Evolutionary conservation across 169 alveolate species (phyloP).

Genomic region (Neospora caninum): DNA sequence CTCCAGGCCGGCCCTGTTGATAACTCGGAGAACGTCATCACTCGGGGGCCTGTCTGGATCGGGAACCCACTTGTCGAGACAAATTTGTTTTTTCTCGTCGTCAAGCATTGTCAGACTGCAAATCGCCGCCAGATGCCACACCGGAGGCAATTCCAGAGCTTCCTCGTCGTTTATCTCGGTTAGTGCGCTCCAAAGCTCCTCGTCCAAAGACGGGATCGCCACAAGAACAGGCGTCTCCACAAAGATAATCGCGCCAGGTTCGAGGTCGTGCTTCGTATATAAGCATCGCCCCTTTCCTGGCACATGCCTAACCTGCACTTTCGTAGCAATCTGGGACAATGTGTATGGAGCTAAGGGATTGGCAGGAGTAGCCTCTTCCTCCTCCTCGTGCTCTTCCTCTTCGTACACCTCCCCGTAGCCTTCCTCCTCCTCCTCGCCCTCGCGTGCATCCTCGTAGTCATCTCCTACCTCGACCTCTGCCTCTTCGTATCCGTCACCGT

Average conservation of each 20-base stretch:
- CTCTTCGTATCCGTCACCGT: slow-evolving; percentile 57
- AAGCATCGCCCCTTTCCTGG: slow-evolving; percentile 69
- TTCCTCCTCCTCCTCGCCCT: slow-evolving; percentile 6
- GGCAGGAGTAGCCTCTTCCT: slow-evolving; percentile 21
- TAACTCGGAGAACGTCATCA: slow-evolving; percentile 59
- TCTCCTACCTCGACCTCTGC: slow-evolving; percentile 17
- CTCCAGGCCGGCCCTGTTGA: background rate
- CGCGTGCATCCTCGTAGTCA: background rate
- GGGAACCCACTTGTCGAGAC: slow-evolving; percentile 79
- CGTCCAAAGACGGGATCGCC: slow-evolving; percentile 54
- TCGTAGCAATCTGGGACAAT: slow-evolving; percentile 47
- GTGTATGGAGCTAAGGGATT: slow-evolving; percentile 49
- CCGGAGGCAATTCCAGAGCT: slow-evolving; percentile 73
- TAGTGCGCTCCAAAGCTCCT: slow-evolving; percentile 33
- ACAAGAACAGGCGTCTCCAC: slow-evolving; percentile 64
- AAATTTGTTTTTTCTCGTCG: slow-evolving; percentile 66
- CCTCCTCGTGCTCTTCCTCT: background rate
- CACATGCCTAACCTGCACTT: slow-evolving; percentile 50
- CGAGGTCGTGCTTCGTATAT: slow-evolving; percentile 45
- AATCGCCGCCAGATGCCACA: slow-evolving; percentile 81
- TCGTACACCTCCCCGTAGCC: slow-evolving; percentile 1
- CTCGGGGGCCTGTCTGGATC: slow-evolving; percentile 47
- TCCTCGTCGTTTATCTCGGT: slow-evolving; percentile 43
- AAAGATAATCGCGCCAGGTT: slow-evolving; percentile 59
- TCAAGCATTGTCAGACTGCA: slow-evolving; percentile 73